These are phyloP conservation scores for Sextonia rubra DNA, from an alignment of 164 flowering plant genomes.

Conservation along the genomic window DNA sequence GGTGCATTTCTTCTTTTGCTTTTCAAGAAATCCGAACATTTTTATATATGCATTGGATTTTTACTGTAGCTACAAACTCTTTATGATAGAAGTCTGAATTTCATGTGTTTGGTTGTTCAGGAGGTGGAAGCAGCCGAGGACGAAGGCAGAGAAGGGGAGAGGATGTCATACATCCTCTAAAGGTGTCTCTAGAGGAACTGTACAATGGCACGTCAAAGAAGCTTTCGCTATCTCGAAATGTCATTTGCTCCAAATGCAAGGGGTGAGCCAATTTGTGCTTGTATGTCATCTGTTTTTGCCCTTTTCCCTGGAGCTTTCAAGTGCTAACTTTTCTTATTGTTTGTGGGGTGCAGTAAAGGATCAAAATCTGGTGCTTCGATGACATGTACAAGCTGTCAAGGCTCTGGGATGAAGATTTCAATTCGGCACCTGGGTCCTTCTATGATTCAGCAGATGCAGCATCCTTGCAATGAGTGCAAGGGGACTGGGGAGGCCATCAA, in stretches of 20 bases:
- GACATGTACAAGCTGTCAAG: slow-evolving; percentile 72
- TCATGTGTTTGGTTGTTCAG: background rate
- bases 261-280: slow-evolving; percentile 41
- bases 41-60: too few relatives aligned
- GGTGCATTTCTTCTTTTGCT: too few relatives aligned
- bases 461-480: slow-evolving; percentile 76
- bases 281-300: background rate
- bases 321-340: background rate
- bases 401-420: slow-evolving; percentile 79
- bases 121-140: slow-evolving; percentile 55
- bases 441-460: slow-evolving; percentile 94
- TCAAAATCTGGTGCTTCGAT: slow-evolving; percentile 81
- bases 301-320: background rate
- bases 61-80: too few relatives aligned
- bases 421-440: slow-evolving; percentile 80
- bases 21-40: too few relatives aligned
- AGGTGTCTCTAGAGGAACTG: slow-evolving; percentile 68
- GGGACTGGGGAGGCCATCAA: slow-evolving; percentile 80
- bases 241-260: slow-evolving; percentile 69
- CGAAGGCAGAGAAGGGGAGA: slow-evolving; percentile 62
- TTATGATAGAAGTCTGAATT: too few relatives aligned
- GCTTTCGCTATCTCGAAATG: slow-evolving; percentile 74
- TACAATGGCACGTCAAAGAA: slow-evolving; percentile 61
- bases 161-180: slow-evolving; percentile 64
- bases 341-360: slow-evolving; percentile 49